Percentiles rank a stretch among this genome's conserved stretches.
These are phyloP conservation scores for Sutorius eximius DNA, from an alignment of 1,284 basidiomycete species.

Conservation along the genomic window DNA sequence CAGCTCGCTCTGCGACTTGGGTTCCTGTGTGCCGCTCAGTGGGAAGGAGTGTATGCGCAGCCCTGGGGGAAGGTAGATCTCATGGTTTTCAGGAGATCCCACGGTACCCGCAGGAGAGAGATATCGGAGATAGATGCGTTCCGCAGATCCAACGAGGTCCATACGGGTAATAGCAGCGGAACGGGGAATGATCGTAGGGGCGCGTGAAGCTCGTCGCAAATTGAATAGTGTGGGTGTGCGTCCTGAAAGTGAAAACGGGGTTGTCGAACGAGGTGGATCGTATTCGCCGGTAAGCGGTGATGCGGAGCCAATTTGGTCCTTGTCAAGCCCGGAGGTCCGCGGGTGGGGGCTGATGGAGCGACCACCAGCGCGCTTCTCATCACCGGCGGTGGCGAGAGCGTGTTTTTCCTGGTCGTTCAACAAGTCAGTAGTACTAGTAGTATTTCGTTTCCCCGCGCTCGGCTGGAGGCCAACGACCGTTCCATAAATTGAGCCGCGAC, in stretches of 20 bases:
- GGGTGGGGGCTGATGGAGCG: constrained; percentile 54
- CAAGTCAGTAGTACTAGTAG: constrained; percentile 68
- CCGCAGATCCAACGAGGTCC: constrained; percentile 90
- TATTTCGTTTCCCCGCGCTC: constrained; percentile 66
- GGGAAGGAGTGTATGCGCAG: constrained; percentile 82
- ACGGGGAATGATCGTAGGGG: constrained; percentile 87
- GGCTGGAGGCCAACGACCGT: constrained; percentile 80
- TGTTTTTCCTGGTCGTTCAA: constrained; percentile 64
- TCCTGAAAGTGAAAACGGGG: constrained; percentile 74
- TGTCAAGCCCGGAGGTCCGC: constrained; percentile 43
- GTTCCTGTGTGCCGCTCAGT: constrained; percentile 67
- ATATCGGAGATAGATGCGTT: constrained; percentile 94
- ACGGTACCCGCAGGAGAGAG: constrained; percentile 73
- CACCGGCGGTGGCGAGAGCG: constrained; percentile 50
- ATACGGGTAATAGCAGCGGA: constrained; percentile 86
- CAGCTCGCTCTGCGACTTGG: constrained; percentile 67
- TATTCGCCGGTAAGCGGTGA: constrained; percentile 43
- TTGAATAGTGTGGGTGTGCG: constrained; percentile 74
- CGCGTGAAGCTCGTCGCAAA: constrained; percentile 69
- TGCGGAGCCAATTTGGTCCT: constrained; percentile 48
- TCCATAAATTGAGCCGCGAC: constrained; percentile 87
- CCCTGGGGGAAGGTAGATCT: constrained; percentile 92
- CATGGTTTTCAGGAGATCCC: constrained; percentile 72
- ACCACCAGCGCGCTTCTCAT: constrained; percentile 48
- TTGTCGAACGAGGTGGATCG: constrained; percentile 64